Base-by-base conservation (phyloP, 306 rosid genomes). In the Rosa chinensis region DNA sequence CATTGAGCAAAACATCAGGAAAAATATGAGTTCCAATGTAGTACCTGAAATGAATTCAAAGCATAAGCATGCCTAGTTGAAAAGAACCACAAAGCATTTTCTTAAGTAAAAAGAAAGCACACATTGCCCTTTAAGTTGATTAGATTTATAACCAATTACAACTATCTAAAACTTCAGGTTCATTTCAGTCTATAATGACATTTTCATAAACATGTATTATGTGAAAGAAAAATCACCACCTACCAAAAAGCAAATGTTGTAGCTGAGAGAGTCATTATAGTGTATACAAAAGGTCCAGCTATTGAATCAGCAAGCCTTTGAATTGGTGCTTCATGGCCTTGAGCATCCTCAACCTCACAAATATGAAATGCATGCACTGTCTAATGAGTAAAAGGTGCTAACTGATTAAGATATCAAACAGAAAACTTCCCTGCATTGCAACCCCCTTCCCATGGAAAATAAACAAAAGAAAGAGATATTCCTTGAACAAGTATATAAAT, bases 231-330 rank as follows among this genome's bases (percentile, higher is more conserved):
- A 66, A n/a, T 1, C 48, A 56, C 52, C 73, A 69, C 87, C 61
- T 77, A 91, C 99, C 99, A 95, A 87, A 95, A 92, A 56, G 92
- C 86, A 95, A 92, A 95, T 72, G 98, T 91, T 82, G 96, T 90
- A 52, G 97, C 98, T 44, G 98, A 91, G 50, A 95, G 84, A 76
- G 94, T 91, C 91, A 95, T 90, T 71, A 95, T 88, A 83, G 84
- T 90, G 82, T 91, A 95, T 72, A 95, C 99, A 88, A 95, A 95
- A 23, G 98, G 99, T 81, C 99, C 98, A 68, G 98, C 99, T 84
- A 92, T 91, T 69, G 89, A 90, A 92, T 95, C 97, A 68, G 97
- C 99, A 47, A 92, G 97, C 91, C 98, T 90, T 85, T 95, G 99
- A 63, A 91, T 88, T 21, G 99, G 99, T 71, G 99, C 99, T 87